Evolutionary conservation across 2,329 filamentous ascomycete species (phyloP).

Genomic region (Sporothrix curviconia): DNA sequence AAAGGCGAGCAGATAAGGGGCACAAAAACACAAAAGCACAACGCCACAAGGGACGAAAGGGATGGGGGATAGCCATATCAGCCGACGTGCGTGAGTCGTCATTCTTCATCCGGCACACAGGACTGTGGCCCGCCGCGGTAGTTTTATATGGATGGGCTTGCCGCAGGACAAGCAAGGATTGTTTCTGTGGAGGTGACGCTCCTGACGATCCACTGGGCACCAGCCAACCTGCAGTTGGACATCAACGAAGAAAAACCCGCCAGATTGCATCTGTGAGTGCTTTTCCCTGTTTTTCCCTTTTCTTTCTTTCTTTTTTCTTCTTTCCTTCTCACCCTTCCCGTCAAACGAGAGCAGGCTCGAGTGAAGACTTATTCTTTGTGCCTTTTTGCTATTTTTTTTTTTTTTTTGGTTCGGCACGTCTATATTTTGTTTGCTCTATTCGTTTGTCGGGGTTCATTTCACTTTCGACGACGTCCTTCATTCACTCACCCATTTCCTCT

Average conservation of each 20-base stretch:
- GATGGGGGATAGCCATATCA: neutral
- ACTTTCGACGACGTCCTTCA: too few relatives aligned
- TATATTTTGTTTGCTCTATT: too few relatives aligned
- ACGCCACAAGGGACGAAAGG: neutral
- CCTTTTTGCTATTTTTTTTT: neutral
- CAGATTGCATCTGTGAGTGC: neutral
- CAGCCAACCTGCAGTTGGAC: constrained; percentile 6
- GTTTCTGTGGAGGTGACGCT: neutral
- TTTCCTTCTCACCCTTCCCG: neutral
- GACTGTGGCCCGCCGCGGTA: neutral
- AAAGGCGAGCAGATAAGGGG: too few relatives aligned
- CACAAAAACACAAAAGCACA: too few relatives aligned
- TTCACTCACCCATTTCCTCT: neutral
- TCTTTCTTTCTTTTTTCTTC: neutral
- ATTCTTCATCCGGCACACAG: constrained; percentile 1
- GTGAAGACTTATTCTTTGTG: neutral
- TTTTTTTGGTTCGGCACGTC: neutral
- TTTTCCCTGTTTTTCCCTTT: neutral
- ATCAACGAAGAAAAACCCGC: neutral
- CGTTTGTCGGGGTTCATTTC: neutral
- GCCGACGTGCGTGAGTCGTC: neutral
- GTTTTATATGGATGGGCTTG: neutral
- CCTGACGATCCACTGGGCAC: neutral
- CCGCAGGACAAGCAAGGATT: neutral
- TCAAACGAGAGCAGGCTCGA: too few relatives aligned